phyloP scores from a whole-genome alignment of 371 early-diverging fungal genomes.

The Catenaria anguillulae region DNA sequence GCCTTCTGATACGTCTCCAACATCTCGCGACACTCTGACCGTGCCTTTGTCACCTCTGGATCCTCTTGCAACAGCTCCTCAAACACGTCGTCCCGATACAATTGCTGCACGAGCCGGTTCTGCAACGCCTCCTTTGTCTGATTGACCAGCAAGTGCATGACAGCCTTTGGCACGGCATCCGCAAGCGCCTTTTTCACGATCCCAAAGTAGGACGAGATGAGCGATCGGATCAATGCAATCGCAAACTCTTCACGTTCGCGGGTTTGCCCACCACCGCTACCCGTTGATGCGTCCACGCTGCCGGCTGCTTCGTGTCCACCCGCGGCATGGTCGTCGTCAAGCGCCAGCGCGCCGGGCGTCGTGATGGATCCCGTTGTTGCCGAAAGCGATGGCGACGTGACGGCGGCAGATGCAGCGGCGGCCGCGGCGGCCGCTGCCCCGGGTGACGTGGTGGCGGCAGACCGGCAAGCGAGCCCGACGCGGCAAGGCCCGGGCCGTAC shows the following conservation, averaged over 20 bases:
- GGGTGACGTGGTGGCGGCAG: no score
- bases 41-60: conserved; percentile 70
- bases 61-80: conserved; percentile 89
- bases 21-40: conserved; percentile 94
- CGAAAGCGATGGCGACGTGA: no score
- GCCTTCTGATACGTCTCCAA: conserved; percentile 88
- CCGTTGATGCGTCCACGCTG: background rate
- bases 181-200: conserved; percentile 95
- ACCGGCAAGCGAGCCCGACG: no score
- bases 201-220: conserved; percentile 88
- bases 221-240: conserved; percentile 92
- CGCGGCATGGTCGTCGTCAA: background rate
- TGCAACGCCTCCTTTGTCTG: conserved; percentile 86
- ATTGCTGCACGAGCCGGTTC: conserved; percentile 80
- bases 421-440: no score
- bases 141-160: conserved; percentile 91
- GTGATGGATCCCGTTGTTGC: background rate
- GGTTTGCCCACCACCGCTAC: background rate
- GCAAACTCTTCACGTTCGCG: conserved; percentile 94
- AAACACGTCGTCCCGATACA: conserved; percentile 86
- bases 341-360: background rate
- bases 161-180: conserved; percentile 97
- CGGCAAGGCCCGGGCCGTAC: background rate
- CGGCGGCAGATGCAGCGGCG: no score
- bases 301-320: background rate